These are phyloP conservation scores for Puccinia novopanici DNA, from an alignment of 1,284 basidiomycete genomes.

Conservation along the genomic window DNA sequence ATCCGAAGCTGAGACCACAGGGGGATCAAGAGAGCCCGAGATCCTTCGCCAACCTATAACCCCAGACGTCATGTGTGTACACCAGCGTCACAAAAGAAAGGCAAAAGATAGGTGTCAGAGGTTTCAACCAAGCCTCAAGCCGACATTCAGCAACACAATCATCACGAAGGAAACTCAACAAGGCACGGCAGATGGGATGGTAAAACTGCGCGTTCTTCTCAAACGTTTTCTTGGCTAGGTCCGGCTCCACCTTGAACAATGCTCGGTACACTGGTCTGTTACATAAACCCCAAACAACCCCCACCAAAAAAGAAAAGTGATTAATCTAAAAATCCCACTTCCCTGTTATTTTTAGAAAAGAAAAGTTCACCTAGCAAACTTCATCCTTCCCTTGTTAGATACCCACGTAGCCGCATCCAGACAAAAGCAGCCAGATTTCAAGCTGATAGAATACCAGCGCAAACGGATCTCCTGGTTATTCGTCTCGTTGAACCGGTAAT, in stretches of 20 bases:
- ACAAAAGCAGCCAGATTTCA: conserved; percentile 64
- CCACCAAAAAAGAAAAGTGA: background rate
- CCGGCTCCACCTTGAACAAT: conserved; percentile 42
- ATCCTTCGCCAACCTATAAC: conserved; percentile 43
- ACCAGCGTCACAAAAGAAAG: background rate
- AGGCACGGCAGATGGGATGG: conserved; percentile 49
- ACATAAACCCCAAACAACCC: background rate
- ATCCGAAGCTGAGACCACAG: too few species aligned
- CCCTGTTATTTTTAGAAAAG: background rate
- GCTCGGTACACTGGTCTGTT: conserved; percentile 46
- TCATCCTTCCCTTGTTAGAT: conserved; percentile 66
- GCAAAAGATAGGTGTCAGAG: background rate
- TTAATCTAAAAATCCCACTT: background rate
- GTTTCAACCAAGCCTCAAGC: too few species aligned
- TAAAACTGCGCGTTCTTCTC: conserved; percentile 31
- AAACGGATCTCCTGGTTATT: conserved; percentile 66
- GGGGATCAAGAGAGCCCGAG: conserved; percentile 11
- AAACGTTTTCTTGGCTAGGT: conserved; percentile 41
- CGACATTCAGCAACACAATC: too few species aligned
- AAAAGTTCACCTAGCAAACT: conserved; percentile 70
- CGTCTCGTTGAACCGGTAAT: conserved; percentile 36
- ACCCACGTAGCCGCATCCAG: conserved; percentile 54
- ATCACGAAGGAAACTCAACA: conserved; percentile 36
- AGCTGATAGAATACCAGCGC: conserved; percentile 70
- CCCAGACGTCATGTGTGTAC: too few species aligned